Evolutionary conservation across 208 protist genomes (phyloP).

Genomic region (Trypanosoma melophagium): DNA sequence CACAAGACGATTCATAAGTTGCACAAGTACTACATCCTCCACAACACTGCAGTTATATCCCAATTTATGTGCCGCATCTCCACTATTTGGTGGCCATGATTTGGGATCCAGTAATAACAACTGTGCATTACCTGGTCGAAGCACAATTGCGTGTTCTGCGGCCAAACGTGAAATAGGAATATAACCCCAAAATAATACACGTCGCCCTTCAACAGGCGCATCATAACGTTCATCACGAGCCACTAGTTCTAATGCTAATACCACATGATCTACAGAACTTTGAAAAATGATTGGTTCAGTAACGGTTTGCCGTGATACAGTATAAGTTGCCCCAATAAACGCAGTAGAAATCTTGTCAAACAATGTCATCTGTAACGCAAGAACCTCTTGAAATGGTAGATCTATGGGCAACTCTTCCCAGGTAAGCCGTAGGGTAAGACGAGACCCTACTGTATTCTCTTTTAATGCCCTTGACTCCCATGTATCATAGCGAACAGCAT

Average conservation of each 20-base stretch:
- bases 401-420: conserved; percentile 30
- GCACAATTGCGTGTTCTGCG: conserved; percentile 9
- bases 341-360: conserved; percentile 52
- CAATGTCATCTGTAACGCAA: conserved; percentile 67
- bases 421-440: conserved; percentile 38
- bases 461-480: conserved; percentile 66
- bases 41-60: conserved; percentile 35
- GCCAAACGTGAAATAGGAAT: conserved; percentile 36
- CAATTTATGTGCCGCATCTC: conserved; percentile 23
- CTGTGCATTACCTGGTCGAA: conserved; percentile 71
- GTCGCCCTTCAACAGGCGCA: conserved; percentile 38
- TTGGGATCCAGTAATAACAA: conserved; percentile 58
- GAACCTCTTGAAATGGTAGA: conserved; percentile 21
- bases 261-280: conserved; percentile 32
- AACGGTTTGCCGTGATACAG: conserved; percentile 30
- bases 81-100: conserved; percentile 53
- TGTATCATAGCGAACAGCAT: conserved; percentile 85
- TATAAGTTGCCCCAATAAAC: conserved; percentile 79
- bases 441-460: conserved; percentile 34
- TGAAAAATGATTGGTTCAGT: conserved; percentile 62
- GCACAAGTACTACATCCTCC: conserved; percentile 36
- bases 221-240: conserved; percentile 29
- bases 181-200: conserved; percentile 65
- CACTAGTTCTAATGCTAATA: conserved; percentile 70
- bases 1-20: conserved; percentile 70